Conservation (phyloP, 805 yeast genomes). For the Teunomyces cretensis region DNA sequence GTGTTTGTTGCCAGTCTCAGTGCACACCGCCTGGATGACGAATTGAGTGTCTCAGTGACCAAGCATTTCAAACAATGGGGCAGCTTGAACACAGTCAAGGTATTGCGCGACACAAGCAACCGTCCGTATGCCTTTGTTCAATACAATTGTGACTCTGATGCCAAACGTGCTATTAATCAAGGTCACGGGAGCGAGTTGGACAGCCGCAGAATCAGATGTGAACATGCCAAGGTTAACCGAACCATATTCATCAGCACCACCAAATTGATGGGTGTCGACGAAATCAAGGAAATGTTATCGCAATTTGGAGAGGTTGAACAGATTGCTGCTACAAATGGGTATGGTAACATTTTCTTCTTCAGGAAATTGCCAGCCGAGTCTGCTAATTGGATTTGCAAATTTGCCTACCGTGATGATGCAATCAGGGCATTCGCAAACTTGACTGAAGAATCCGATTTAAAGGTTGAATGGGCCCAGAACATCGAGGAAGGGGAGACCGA, state of each 20-base stretch:
- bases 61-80: constrained; percentile 74
- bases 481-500: constrained; percentile 48
- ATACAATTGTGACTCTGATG: constrained; percentile 68
- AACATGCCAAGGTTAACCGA: constrained; percentile 87
- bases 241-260: constrained; percentile 62
- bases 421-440: constrained; percentile 77
- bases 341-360: constrained; percentile 23
- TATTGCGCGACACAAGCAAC: constrained; percentile 73
- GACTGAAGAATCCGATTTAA: constrained; percentile 53
- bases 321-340: constrained; percentile 42
- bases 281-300: constrained; percentile 40
- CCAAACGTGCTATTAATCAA: constrained; percentile 59
- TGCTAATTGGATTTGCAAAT: constrained; percentile 71
- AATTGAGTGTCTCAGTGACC: constrained; percentile 65
- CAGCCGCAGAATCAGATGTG: constrained; percentile 81
- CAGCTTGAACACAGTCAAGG: constrained; percentile 68
- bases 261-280: constrained; percentile 20
- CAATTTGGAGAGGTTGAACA: constrained; percentile 78
- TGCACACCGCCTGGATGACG: constrained; percentile 65
- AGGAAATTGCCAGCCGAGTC: constrained; percentile 18
- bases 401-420: constrained; percentile 83
- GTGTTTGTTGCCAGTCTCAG: constrained; percentile 85
- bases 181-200: constrained; percentile 71
- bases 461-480: constrained; percentile 85
- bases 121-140: constrained; percentile 94